Evolutionary conservation across 805 yeast genomes (phyloP).

Genomic region (Starmerella cellae): DNA sequence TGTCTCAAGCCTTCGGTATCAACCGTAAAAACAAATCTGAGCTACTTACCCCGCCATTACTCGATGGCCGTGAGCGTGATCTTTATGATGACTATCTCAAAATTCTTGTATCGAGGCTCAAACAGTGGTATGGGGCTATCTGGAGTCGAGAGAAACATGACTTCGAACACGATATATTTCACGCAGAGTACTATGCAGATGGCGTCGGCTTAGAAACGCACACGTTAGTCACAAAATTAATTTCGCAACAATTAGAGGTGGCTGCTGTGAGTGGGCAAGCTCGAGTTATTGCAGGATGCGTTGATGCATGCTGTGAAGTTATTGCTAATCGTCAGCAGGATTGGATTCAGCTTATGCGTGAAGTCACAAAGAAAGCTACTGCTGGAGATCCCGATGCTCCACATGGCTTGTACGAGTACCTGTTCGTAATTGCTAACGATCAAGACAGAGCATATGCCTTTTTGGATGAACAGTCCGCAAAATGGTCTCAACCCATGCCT

Average conservation of each 20-base stretch:
- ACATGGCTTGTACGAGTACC: constrained; percentile 70
- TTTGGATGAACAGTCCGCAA: constrained; percentile 54
- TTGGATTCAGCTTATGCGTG: constrained; percentile 45
- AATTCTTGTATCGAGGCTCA: constrained; percentile 58
- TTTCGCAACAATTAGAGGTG: constrained; percentile 79
- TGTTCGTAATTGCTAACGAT: constrained; percentile 74
- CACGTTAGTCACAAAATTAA: constrained; percentile 64
- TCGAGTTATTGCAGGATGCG: constrained; percentile 62
- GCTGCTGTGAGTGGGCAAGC: constrained; percentile 79
- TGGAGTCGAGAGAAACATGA: constrained; percentile 51
- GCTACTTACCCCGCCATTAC: constrained; percentile 44
- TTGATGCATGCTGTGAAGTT: constrained; percentile 52
- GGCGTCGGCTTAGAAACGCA: constrained; percentile 63
- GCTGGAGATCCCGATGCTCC: constrained; percentile 33
- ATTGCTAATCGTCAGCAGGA: constrained; percentile 47
- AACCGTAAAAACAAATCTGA: constrained; percentile 28
- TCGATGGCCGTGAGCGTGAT: constrained; percentile 54
- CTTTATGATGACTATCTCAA: constrained; percentile 67
- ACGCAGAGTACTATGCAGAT: constrained; percentile 63
- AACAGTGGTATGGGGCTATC: constrained; percentile 70
- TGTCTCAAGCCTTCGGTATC: constrained; percentile 40
- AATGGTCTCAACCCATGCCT: constrained; percentile 52
- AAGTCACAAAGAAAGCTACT: constrained; percentile 27
- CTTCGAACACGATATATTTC: constrained; percentile 50
- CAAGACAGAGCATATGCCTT: constrained; percentile 60